A percentile compares a stretch with the other conserved stretches of the same genome.
Conservation (phyloP, 441 rosid species). For the Biscutella auriculata region DNA sequence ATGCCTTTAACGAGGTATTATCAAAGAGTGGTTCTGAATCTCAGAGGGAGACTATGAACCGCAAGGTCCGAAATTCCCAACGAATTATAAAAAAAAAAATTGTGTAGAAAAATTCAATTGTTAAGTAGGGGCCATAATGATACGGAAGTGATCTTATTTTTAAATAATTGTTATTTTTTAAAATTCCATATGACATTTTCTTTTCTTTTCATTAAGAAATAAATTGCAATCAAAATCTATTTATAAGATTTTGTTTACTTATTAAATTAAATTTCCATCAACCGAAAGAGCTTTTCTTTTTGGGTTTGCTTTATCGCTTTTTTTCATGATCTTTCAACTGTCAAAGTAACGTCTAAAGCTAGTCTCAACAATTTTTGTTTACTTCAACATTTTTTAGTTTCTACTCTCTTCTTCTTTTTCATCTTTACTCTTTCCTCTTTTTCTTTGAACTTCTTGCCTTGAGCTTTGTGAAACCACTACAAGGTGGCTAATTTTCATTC, state of each 20-base stretch:
- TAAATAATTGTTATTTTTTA: slow-evolving; percentile 1
- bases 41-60: too few relatives aligned
- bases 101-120: too few relatives aligned
- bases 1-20: too few relatives aligned
- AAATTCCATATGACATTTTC: slow-evolving; percentile 3
- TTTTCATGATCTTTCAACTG: slow-evolving; percentile 20
- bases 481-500: too few relatives aligned
- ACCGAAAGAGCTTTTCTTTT: slow-evolving; percentile 26
- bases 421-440: neutral
- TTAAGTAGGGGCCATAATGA: slow-evolving; percentile 26
- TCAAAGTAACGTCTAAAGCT: slow-evolving; percentile 25
- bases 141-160: slow-evolving; percentile 21
- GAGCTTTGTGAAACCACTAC: too few relatives aligned
- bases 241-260: neutral
- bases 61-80: too few relatives aligned
- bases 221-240: slow-evolving; percentile 4
- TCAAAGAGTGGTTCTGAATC: too few relatives aligned
- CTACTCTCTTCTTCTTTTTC: neutral
- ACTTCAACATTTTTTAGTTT: slow-evolving; percentile 14
- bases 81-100: too few relatives aligned
- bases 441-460: neutral
- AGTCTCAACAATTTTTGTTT: slow-evolving; percentile 8
- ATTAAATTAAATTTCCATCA: slow-evolving; percentile 18
- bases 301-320: slow-evolving; percentile 8
- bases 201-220: slow-evolving; percentile 5